Evolutionary conservation across 768 basidiomycete genomes (phyloP).

Genomic region (Hygrocybe coccinea): DNA sequence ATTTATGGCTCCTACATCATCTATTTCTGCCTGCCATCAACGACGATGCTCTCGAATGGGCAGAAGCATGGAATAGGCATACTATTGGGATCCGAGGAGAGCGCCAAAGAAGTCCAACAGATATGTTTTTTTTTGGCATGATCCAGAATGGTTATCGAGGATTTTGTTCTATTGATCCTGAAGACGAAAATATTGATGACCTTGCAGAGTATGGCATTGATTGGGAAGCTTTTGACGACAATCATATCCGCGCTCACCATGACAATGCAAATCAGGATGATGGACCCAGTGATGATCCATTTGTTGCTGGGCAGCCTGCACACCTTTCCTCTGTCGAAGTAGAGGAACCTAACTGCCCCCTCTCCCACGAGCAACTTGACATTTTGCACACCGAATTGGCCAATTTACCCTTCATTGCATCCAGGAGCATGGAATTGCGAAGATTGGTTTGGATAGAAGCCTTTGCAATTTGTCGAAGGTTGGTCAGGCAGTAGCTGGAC

Average conservation of each 20-base stretch:
- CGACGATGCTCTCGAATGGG: slow-evolving; percentile 29
- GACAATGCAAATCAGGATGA: not conserved
- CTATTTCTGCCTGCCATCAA: slow-evolving; percentile 34
- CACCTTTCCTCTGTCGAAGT: too few relatives aligned
- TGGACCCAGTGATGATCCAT: not conserved
- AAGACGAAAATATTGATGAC: slow-evolving; percentile 11
- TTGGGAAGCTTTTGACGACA: too few relatives aligned
- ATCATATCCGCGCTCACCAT: slow-evolving; percentile 12
- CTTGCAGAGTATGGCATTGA: too few relatives aligned
- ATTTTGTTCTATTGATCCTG: slow-evolving; percentile 8
- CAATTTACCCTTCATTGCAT: too few relatives aligned
- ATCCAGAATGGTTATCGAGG: slow-evolving; percentile 27
- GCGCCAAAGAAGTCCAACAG: slow-evolving; percentile 19
- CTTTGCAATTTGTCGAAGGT: too few relatives aligned
- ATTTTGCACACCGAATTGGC: too few relatives aligned
- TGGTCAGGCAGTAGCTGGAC: too few relatives aligned
- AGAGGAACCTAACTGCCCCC: too few relatives aligned
- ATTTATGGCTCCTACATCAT: slow-evolving; percentile 39
- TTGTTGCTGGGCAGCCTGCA: not conserved
- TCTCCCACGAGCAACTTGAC: too few relatives aligned
- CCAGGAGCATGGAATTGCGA: too few relatives aligned
- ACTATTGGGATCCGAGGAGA: slow-evolving; percentile 18
- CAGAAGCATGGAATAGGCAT: slow-evolving; percentile 34
- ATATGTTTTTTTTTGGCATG: slow-evolving; percentile 31
- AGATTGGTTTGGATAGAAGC: too few relatives aligned